phyloP scores from a whole-genome alignment of 2,329 filamentous ascomycete genomes.

The Cercospora nicotianae region DNA sequence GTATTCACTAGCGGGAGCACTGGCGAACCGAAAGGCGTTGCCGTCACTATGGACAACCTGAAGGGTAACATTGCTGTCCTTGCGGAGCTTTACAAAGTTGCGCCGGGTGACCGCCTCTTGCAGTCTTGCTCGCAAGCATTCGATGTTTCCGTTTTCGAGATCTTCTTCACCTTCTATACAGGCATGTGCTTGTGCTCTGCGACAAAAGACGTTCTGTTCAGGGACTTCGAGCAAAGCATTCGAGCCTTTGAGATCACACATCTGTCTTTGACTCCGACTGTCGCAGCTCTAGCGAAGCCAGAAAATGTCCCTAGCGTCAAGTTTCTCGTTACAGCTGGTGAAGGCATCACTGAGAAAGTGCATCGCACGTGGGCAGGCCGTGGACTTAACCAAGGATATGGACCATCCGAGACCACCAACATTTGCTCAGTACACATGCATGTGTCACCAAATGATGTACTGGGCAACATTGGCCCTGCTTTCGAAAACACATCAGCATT shows the following conservation, averaged over 20 bases:
- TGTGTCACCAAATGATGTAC: constrained; percentile 58
- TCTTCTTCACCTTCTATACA: constrained; percentile 78
- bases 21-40: constrained; percentile 75
- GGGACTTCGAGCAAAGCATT: constrained; percentile 69
- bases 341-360: constrained; percentile 73
- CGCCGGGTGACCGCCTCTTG: constrained; percentile 60
- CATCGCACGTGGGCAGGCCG: constrained; percentile 66
- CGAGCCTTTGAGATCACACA: constrained; percentile 68
- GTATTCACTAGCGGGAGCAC: constrained; percentile 85
- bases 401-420: constrained; percentile 83
- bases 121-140: constrained; percentile 85
- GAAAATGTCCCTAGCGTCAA: constrained; percentile 67
- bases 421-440: constrained; percentile 73
- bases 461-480: constrained; percentile 73
- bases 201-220: constrained; percentile 71
- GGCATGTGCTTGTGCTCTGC: constrained; percentile 79
- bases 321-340: constrained; percentile 79
- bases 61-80: constrained; percentile 72
- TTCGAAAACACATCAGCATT: constrained; percentile 76
- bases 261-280: constrained; percentile 80
- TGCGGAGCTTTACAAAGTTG: constrained; percentile 63
- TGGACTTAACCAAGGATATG: constrained; percentile 77
- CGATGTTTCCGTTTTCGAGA: constrained; percentile 85
- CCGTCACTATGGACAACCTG: constrained; percentile 74
- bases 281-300: constrained; percentile 73